Evolutionary conservation across 352 stramenopile species (phyloP), one percentile per base, ranked within the genome.

Genomic region (Globisporangium iwayamae): DNA sequence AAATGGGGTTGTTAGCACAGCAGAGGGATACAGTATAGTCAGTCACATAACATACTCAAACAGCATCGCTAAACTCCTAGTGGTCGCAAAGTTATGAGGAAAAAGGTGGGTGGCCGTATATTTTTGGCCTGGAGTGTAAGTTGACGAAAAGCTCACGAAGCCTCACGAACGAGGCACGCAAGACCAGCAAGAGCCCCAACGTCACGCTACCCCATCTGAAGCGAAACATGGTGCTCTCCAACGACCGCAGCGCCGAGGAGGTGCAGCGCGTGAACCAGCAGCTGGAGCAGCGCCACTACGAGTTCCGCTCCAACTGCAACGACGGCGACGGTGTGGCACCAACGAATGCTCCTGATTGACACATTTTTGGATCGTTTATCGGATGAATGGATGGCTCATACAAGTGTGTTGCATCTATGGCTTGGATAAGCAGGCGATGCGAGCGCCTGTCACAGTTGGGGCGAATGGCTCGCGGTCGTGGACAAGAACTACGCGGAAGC

Each of bases 281-380:
- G 62, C 72, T 96, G 52, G 83, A 92, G 72, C 79, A 94, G 65
- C 87, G 87, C 22, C 83, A 91, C 69, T 94, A 94, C 63, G 87
- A 96, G 72, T 96, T 96, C 68, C 78, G 83, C 57, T 93, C 85
- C 47, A 94, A 94, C 62, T 96, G 87, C 71, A 81, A 93, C 64
- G 83, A 90, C 39, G 85, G 84, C 45, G 77, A 94, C 32, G 80
- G 80, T 87, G 32, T 11, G 53, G 25, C 3, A 18, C 56, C 14
- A 28, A 2, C n/a, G n/a, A 14, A 6, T 10, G 13, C 14, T 16
- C 10, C 25, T 34, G 6, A 41, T 61, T 45, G 34, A 20, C 32
- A 47, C 52, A 46, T 32, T 36, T 36, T 18, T 20, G 32, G 14
- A 47, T 7, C 20, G 28, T 30, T 14, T 16, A 11, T 39, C 5